These are phyloP conservation scores for Trametes villosa DNA, from an alignment of 768 basidiomycete species.

Conservation along the genomic window DNA sequence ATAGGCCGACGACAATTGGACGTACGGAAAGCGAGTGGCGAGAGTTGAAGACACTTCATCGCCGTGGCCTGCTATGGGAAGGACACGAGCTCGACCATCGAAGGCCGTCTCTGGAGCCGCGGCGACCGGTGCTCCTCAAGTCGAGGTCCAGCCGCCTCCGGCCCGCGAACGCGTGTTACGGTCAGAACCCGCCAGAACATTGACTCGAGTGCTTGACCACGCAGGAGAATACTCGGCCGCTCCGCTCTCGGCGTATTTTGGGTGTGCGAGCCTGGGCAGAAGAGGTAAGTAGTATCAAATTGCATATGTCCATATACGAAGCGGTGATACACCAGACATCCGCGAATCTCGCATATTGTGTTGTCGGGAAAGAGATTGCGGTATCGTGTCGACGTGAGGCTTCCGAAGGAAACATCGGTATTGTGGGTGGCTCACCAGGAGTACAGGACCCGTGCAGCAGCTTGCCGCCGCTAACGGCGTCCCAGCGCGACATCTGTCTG, in stretches of 20 bases:
- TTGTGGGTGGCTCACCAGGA: too few species aligned
- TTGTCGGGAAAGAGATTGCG: background rate
- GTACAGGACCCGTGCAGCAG: too few species aligned
- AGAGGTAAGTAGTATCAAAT: background rate
- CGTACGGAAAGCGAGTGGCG: background rate
- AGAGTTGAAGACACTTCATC: constrained; percentile 1
- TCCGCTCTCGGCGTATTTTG: background rate
- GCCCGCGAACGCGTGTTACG: background rate
- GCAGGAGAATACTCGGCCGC: constrained; percentile 1
- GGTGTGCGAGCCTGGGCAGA: constrained; percentile 2
- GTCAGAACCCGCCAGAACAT: background rate
- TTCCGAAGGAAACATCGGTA: constrained; percentile 1
- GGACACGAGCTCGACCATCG: background rate
- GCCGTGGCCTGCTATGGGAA: background rate
- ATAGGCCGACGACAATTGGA: background rate
- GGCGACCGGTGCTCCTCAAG: background rate
- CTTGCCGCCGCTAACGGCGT: background rate
- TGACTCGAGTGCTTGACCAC: background rate
- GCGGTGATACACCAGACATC: constrained; percentile 2
- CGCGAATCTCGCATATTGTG: constrained; percentile 15
- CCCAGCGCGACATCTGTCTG: background rate
- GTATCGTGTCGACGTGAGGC: background rate
- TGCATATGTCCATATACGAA: constrained; percentile 14
- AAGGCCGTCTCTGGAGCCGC: background rate
- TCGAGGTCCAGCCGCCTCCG: background rate